These are phyloP conservation scores for Telfairia occidentalis DNA, from an alignment of 331 rosid genomes.

Conservation along the genomic window DNA sequence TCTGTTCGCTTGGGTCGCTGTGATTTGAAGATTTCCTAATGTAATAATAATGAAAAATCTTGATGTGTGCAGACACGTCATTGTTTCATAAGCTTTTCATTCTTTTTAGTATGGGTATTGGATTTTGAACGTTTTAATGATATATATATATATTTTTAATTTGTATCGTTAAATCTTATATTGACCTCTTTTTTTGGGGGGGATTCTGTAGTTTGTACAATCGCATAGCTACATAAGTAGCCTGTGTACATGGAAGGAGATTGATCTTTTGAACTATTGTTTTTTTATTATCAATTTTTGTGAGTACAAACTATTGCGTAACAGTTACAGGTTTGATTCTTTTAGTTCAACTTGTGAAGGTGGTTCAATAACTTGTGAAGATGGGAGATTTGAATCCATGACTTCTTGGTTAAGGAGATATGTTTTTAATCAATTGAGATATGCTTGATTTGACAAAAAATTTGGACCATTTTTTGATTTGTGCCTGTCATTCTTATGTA, in stretches of 20 bases:
- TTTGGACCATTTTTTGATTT: no score
- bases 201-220: not conserved
- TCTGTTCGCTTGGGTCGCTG: not conserved
- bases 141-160: not conserved
- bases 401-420: no score
- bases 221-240: not conserved
- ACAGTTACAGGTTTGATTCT: no score
- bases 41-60: slow-evolving; percentile 2
- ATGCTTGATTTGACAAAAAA: no score
- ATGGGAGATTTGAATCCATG: no score
- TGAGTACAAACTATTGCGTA: no score
- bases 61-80: not conserved
- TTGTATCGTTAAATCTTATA: not conserved
- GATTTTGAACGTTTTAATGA: not conserved
- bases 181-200: not conserved
- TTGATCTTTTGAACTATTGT: no score
- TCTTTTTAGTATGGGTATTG: not conserved
- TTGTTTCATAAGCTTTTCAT: not conserved
- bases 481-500: no score
- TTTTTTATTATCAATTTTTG: no score
- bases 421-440: no score
- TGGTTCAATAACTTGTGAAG: no score
- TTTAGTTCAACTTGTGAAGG: no score
- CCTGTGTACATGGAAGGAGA: not conserved
- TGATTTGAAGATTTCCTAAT: not conserved